These are phyloP conservation scores for Suillus lakei DNA, from an alignment of 768 basidiomycete genomes.

Conservation along the genomic window DNA sequence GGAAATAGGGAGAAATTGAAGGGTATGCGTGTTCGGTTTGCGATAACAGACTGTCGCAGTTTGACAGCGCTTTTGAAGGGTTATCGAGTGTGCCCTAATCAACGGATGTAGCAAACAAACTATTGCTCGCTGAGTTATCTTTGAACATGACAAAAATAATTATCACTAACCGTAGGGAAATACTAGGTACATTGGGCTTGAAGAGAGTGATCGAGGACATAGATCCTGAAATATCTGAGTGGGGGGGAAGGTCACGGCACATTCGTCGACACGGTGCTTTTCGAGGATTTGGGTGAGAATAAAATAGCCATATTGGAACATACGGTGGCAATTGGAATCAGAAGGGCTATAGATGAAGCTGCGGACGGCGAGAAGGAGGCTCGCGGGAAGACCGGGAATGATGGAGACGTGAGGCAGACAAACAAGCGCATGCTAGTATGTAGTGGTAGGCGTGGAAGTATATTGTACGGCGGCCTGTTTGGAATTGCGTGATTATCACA, in stretches of 20 bases:
- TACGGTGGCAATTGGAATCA: slow-evolving; percentile 9
- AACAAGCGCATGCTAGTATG: slow-evolving; percentile 13
- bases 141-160: slow-evolving; percentile 29
- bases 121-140: slow-evolving; percentile 10
- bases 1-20: not conserved
- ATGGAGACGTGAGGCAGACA: slow-evolving; percentile 15
- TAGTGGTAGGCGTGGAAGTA: slow-evolving; percentile 25
- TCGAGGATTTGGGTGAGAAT: slow-evolving; percentile 27
- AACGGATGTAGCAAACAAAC: not conserved
- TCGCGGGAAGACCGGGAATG: slow-evolving; percentile 34
- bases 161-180: slow-evolving; percentile 13
- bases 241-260: slow-evolving; percentile 10
- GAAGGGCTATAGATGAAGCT: slow-evolving; percentile 30
- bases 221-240: slow-evolving; percentile 32
- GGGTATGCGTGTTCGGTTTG: slow-evolving; percentile 3
- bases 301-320: slow-evolving; percentile 18
- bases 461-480: slow-evolving; percentile 27
- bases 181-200: slow-evolving; percentile 13
- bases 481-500: slow-evolving; percentile 19
- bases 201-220: slow-evolving; percentile 13
- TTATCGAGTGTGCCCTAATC: slow-evolving; percentile 15
- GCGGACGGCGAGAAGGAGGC: slow-evolving; percentile 31
- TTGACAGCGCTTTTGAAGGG: not conserved
- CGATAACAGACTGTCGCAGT: not conserved
- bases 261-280: slow-evolving; percentile 38